Conservation (phyloP, 176 grass and related monocot species). For the Oryza rufipogon region DNA sequence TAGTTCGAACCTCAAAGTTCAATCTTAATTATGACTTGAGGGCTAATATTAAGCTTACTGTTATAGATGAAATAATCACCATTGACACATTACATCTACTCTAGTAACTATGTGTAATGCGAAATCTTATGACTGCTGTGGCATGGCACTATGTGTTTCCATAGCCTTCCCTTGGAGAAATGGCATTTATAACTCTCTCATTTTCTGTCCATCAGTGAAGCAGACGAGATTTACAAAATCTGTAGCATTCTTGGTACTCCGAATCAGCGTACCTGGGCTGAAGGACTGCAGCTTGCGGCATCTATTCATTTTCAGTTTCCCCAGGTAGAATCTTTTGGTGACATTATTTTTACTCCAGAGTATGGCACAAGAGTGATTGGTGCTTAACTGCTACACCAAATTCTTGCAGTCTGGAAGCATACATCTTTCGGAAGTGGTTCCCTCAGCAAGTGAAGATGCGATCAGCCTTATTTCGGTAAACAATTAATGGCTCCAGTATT, state of each 20-base stretch:
- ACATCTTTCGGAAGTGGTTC: conserved; percentile 72
- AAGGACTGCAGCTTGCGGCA: conserved; percentile 77
- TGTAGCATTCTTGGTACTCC: conserved; percentile 93
- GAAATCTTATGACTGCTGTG: neutral
- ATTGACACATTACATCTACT: neutral
- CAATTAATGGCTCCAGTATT: conserved; percentile 1
- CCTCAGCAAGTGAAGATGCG: conserved; percentile 75
- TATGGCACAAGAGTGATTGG: conserved; percentile 8
- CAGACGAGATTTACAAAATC: conserved; percentile 93
- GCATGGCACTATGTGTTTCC: neutral
- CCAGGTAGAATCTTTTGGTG: conserved; percentile 39
- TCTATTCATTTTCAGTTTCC: conserved; percentile 90
- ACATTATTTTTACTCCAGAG: neutral
- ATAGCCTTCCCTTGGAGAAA: neutral
- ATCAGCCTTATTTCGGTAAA: conserved; percentile 88
- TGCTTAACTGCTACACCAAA: conserved; percentile 12
- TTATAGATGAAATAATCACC: neutral
- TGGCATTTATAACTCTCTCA: conserved; percentile 5
- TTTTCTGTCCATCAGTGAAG: conserved; percentile 63
- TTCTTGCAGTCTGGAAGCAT: conserved; percentile 60
- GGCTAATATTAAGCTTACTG: neutral
- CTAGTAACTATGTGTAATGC: neutral
- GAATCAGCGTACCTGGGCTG: conserved; percentile 73
- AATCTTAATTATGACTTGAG: neutral
- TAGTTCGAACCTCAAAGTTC: neutral